These are phyloP conservation scores for Cyclotella sp. DNA, from an alignment of 108 stramenopile genomes.

Conservation along the genomic window DNA sequence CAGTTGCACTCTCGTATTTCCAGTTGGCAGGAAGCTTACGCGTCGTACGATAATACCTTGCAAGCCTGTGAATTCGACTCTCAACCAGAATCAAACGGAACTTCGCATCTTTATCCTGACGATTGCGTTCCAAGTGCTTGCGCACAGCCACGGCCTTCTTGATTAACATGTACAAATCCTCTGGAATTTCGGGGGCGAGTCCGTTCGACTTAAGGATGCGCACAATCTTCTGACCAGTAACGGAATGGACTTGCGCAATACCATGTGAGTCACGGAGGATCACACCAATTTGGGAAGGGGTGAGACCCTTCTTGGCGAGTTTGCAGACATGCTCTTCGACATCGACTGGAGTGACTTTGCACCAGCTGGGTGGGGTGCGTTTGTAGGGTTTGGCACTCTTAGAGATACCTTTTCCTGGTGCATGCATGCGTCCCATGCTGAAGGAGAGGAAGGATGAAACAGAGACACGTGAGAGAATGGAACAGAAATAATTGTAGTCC, in stretches of 20 bases:
- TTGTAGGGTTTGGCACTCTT: constrained; percentile 99
- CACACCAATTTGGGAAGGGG: constrained; percentile 99
- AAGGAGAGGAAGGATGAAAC: not conserved
- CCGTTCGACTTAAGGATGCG: constrained; percentile 99
- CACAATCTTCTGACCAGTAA: constrained; percentile 99
- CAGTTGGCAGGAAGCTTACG: constrained; percentile 99
- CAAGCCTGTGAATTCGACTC: constrained; percentile 97
- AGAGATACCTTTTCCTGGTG: constrained; percentile 99
- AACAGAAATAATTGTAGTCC: not conserved
- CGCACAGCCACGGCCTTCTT: constrained; percentile 99
- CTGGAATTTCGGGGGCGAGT: constrained; percentile 99
- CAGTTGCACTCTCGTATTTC: constrained; percentile 99
- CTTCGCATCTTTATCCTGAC: constrained; percentile 99
- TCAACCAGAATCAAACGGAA: constrained; percentile 99
- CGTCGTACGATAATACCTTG: constrained; percentile 99
- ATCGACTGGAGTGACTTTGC: constrained; percentile 91
- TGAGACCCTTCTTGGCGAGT: constrained; percentile 99
- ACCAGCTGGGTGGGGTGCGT: constrained; percentile 98
- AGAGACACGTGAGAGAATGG: not conserved
- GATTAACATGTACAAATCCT: constrained; percentile 99
- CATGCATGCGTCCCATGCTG: constrained; percentile 95
- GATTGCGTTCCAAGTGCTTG: constrained; percentile 99
- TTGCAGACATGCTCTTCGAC: constrained; percentile 98
- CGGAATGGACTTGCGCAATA: constrained; percentile 95
- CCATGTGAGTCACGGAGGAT: constrained; percentile 98